phyloP scores from a whole-genome alignment of 495 filamentous ascomycete genomes.

The Aspergillus coremiiformis region DNA sequence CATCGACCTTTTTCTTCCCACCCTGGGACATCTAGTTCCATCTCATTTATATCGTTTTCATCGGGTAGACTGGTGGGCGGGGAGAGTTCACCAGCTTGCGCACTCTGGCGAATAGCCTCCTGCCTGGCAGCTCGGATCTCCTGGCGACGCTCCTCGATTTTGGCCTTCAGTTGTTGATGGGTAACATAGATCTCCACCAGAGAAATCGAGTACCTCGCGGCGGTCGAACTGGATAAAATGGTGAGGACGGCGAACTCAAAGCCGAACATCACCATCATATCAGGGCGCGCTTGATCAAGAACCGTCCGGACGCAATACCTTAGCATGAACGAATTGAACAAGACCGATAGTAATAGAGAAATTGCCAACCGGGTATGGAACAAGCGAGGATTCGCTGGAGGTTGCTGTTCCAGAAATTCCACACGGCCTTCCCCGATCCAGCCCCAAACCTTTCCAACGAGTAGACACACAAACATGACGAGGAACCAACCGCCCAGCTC shows the following conservation, averaged over 20 bases:
- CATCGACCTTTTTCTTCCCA: conserved; percentile 97
- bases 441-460: conserved; percentile 92
- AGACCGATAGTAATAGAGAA: conserved; percentile 68
- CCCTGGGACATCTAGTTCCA: conserved; percentile 87
- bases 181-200: conserved; percentile 69
- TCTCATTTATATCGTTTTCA: conserved; percentile 78
- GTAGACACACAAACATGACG: conserved; percentile 88
- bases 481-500: conserved; percentile 90
- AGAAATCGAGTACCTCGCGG: conserved; percentile 69
- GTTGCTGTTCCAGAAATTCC: conserved; percentile 91
- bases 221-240: conserved; percentile 72
- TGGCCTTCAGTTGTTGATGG: conserved; percentile 58
- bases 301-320: conserved; percentile 74
- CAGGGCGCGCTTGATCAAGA: conserved; percentile 74
- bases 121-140: conserved; percentile 58
- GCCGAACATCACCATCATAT: conserved; percentile 99
- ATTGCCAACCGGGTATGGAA: conserved; percentile 78
- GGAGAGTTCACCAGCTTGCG: conserved; percentile 24
- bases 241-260: conserved; percentile 91
- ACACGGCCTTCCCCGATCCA: conserved; percentile 97
- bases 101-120: conserved; percentile 40
- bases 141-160: conserved; percentile 56
- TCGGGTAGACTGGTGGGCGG: conserved; percentile 41
- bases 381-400: conserved; percentile 79
- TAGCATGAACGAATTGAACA: conserved; percentile 71